phyloP scores from a whole-genome alignment of 805 yeast species.

The Myxozyma neotropica region DNA sequence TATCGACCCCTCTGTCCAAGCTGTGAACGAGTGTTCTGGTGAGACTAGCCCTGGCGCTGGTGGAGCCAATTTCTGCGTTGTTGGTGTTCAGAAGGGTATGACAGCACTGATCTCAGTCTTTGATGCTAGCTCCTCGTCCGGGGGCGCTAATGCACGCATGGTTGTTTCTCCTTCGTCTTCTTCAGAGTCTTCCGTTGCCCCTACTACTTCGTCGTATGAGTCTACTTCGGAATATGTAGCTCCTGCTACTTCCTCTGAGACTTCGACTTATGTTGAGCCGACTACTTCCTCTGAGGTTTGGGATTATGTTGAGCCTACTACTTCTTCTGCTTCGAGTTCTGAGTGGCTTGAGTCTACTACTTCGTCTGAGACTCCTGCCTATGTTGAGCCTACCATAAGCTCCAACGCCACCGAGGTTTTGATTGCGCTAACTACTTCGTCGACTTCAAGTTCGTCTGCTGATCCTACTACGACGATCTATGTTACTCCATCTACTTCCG shows the following conservation, averaged over 20 bases:
- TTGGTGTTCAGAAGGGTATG: conserved; percentile 67
- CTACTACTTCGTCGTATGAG: background rate
- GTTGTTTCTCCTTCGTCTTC: conserved; percentile 23
- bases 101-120: conserved; percentile 76
- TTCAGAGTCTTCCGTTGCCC: background rate
- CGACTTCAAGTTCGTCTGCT: too few relatives aligned
- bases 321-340: conserved; percentile 9
- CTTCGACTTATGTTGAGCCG: conserved; percentile 10
- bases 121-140: conserved; percentile 11
- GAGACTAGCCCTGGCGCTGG: conserved; percentile 55
- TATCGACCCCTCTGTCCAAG: conserved; percentile 69
- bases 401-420: too few relatives aligned
- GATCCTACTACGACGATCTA: conserved; percentile 22
- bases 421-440: too few relatives aligned
- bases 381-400: conserved; percentile 16
- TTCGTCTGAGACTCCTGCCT: conserved; percentile 4
- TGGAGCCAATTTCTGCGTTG: conserved; percentile 80
- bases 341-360: conserved; percentile 6
- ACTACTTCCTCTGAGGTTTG: conserved; percentile 13
- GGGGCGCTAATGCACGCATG: conserved; percentile 29
- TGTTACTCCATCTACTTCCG: conserved; percentile 8
- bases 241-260: conserved; percentile 7
- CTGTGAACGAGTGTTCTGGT: conserved; percentile 59
- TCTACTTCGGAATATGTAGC: conserved; percentile 1
- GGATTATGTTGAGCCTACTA: conserved; percentile 1